Base-by-base conservation (phyloP, 163 green algal genomes). In the Scenedesmus sp. region DNA sequence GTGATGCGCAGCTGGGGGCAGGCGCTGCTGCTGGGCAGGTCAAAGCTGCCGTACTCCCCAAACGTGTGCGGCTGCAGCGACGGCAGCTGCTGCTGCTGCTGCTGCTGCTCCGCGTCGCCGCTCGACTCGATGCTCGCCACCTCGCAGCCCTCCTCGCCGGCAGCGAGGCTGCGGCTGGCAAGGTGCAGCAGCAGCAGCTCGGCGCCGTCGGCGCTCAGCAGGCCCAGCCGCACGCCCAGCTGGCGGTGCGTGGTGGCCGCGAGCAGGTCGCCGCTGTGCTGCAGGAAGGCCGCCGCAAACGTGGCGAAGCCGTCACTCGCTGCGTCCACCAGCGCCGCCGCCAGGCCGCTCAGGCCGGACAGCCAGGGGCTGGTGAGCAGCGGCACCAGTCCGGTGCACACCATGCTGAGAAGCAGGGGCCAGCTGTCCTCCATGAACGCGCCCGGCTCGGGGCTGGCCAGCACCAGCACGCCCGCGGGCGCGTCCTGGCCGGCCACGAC, bases 121-220 rank as follows among this genome's bases (percentile, higher is more conserved):
- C n/a, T n/a, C n/a, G n/a, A n/a, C n/a, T n/a, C n/a, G n/a, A n/a
- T n/a, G n/a, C n/a, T n/a, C n/a, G n/a, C n/a, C n/a, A n/a, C n/a
- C n/a, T n/a, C n/a, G n/a, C n/a, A n/a, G n/a, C 13, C 0, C 0
- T 64, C 56, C 2, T 44, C 24, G 56, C 56, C 39, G 56, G 56
- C n/a, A n/a, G n/a, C n/a, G n/a, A n/a, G n/a, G n/a, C n/a, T n/a
- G n/a, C n/a, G n/a, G n/a, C n/a, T n/a, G n/a, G n/a, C n/a, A n/a
- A n/a, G 56, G 28, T 64, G 56, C 56, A 64, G 56, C 56, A 64
- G 56, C 56, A 64, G 56, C 56, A 64, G 56, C 56, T 64, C 56
- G 14, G 36, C 56, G 4, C 28, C 56, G 0, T 15, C 28, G 11
- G 22, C 11, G 4, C 56, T 29, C 26, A 64, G 56, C 56, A 64